A percentile compares a stretch with the other conserved stretches of the same genome.
phyloP scores from a whole-genome alignment of 2,329 filamentous ascomycete genomes.

The Colletotrichum godetiae region DNA sequence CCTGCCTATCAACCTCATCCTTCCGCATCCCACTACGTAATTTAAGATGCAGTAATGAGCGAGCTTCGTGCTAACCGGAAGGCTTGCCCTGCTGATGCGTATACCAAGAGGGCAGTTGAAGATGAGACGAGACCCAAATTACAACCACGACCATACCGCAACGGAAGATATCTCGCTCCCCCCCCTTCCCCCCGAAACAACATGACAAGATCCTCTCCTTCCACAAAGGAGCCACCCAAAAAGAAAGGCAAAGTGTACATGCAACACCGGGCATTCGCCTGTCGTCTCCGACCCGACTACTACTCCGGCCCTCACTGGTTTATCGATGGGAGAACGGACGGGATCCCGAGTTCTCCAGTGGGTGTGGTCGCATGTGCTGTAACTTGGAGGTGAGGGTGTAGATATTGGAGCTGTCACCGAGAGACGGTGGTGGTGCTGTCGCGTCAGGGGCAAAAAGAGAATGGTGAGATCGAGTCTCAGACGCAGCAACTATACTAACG shows the following conservation, averaged over 20 bases:
- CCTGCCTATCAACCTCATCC: no score
- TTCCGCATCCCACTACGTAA: no score
- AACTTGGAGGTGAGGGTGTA: neutral
- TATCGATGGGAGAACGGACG: slow-evolving; percentile 12
- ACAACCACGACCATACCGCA: neutral
- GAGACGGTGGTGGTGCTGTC: neutral
- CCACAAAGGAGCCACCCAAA: neutral
- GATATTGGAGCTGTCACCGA: neutral
- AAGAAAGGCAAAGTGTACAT: neutral
- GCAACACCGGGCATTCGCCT: neutral
- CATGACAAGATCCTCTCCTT: neutral
- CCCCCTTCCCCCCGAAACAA: neutral
- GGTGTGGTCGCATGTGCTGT: neutral
- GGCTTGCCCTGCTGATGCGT: no score
- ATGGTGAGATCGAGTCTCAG: no score
- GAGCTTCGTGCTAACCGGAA: no score
- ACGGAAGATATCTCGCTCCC: neutral
- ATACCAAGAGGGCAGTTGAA: no score
- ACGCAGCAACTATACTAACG: no score
- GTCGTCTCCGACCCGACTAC: slow-evolving; percentile 10
- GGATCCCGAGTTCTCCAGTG: slow-evolving; percentile 13
- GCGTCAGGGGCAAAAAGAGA: no score
- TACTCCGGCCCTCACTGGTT: slow-evolving; percentile 11
- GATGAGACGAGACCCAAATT: neutral
- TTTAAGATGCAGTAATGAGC: no score